These are phyloP conservation scores for Stenocarpella maydis DNA, from an alignment of 2,329 filamentous ascomycete genomes.

Conservation along the genomic window DNA sequence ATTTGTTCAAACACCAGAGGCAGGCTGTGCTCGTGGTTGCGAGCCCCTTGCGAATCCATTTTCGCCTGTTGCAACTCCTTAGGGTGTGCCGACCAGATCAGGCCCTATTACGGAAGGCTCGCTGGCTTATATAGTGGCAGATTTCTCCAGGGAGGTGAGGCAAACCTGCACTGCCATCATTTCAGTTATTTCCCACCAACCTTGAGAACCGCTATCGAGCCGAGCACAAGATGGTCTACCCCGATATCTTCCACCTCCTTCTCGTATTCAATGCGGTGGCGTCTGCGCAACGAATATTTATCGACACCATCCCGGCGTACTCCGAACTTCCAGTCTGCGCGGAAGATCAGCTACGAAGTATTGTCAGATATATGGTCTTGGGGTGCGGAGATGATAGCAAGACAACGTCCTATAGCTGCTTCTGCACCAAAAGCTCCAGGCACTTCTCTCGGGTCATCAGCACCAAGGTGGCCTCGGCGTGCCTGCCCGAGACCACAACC, in stretches of 20 bases:
- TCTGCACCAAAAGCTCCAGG: constrained; percentile 35
- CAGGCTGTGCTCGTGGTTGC: neutral
- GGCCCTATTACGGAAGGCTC: neutral
- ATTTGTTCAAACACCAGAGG: neutral
- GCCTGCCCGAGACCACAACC: neutral
- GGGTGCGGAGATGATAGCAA: constrained; percentile 36
- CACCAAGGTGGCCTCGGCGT: constrained; percentile 20
- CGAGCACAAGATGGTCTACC: neutral
- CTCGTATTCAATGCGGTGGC: neutral
- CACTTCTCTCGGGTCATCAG: constrained; percentile 33
- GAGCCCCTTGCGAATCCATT: too few relatives aligned
- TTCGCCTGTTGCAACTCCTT: neutral
- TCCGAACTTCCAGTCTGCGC: constrained; percentile 33
- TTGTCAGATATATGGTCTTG: constrained; percentile 34
- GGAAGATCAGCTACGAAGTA: constrained; percentile 29
- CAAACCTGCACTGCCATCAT: neutral
- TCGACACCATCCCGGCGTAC: constrained; percentile 24
- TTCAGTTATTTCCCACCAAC: neutral
- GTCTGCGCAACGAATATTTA: neutral
- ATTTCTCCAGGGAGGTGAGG: neutral
- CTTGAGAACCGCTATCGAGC: neutral
- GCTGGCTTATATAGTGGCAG: neutral
- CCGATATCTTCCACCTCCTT: too few relatives aligned
- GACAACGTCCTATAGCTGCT: constrained; percentile 36
- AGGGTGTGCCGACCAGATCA: neutral